Base-by-base conservation (phyloP, 768 basidiomycete genomes). In the Russula sp. region DNA sequence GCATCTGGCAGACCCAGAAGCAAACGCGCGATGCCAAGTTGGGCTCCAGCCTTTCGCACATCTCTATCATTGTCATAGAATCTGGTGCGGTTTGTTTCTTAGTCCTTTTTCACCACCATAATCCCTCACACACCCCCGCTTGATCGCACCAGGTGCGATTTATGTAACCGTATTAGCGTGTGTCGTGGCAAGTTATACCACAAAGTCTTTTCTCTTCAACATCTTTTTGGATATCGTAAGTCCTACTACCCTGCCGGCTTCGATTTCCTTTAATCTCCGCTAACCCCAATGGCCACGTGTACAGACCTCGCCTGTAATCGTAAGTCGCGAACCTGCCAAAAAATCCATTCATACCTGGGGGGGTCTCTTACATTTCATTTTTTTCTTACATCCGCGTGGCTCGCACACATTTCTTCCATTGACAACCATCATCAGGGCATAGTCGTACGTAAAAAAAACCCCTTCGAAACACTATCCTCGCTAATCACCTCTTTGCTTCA, bases 21-120 rank as follows among this genome's bases (percentile, higher is more conserved):
- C 61, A 63, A 51, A 65, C 61, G 11, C 60, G 51, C 8, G 64
- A 65, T 18, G 60, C 61, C 20, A 65, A 65, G 64, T 57, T 65
- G 61, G 61, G 60, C 10, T 53, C 55, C 25, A 65, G 32, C 52
- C 64, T 65, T 18, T 22, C 34, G 8, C 51, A 65, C 0, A 61
- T 65, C 8, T 57, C 64, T 8, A 1, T 63, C 41, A 65, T 65
- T 39, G 55, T 65, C 34, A 16, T 65, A 3, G 64, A 65, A 34
- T 65, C 64, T 13, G 64, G 64, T 65, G 45, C 51, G 61, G 58
- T 38, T 16, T 49, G 20, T n/a, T 2, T 32, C 5, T 48, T 13
- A n/a, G 18, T 32, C 5, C 36, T 32, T 29, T 45, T 46, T n/a
- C n/a, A n/a, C n/a, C n/a, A 18, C 46, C 14, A 8, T 7, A n/a